Evolutionary conservation across 1,139 yeast species (phyloP), one percentile per base, ranked within the genome.

Genomic region (Geotrichum restrictum): DNA sequence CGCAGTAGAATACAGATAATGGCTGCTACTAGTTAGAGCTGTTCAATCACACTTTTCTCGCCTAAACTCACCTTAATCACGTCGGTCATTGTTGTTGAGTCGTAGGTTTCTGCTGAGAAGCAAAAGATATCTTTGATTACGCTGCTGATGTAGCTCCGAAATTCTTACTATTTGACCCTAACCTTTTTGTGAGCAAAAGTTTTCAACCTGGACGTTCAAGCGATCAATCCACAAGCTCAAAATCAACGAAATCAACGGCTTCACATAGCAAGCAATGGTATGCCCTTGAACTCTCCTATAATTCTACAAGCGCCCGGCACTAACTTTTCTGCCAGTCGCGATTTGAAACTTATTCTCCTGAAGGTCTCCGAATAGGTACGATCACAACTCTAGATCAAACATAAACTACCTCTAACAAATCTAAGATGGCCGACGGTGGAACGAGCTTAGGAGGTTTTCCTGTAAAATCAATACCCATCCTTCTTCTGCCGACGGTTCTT

Each of bases 351-450:
- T 89, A 87, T 64, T 88, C 96, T 0, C 96, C 96, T 1, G 98
- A 91, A 69, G 98, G 98, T 3, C 76, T 93, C 47, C 77, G 98
- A 60, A 75, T 85, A 11, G 65, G 65, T 62, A 55, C 34, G 61
- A 14, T 3, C 19, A n/a, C 5, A 21, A 24, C 32, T n/a, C n/a
- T n/a, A 13, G 2, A 22, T 32, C 19, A n/a, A 31, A 16, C 16
- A 18, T 27, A n/a, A n/a, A n/a, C n/a, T n/a, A n/a, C n/a, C n/a
- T n/a, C 21, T 33, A 41, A 49, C 48, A 39, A 8, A 2, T 19
- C 16, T 6, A 6, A 49, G 98, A 93, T 64, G 98, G 98, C 3
- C 80, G 98, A 64, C 77, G 98, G 61, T 89, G 95, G 93, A 88
- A 91, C 63, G 98, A 93, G 67, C 74, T 91, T 48, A 82, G 98